A percentile compares a stretch with the other conserved stretches of the same genome.
These are phyloP conservation scores for Colletotrichum abscissum DNA, from an alignment of 2,329 filamentous ascomycete genomes.

Conservation along the genomic window DNA sequence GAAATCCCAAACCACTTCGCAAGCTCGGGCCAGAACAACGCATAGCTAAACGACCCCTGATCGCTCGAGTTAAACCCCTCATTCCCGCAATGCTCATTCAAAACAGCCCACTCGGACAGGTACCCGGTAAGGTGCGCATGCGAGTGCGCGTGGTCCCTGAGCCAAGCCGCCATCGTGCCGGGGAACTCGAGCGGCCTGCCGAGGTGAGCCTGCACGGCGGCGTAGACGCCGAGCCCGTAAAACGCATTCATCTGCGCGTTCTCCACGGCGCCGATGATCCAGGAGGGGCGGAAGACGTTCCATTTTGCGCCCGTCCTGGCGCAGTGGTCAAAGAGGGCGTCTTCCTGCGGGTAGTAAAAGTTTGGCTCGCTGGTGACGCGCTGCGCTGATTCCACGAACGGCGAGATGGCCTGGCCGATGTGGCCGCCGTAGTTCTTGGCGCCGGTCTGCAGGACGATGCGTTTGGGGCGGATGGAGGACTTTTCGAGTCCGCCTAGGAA, in stretches of 20 bases:
- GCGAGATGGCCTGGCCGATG: not conserved
- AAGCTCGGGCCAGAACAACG: not conserved
- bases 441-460: not conserved
- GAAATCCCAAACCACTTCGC: not conserved
- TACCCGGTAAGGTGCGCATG: not conserved
- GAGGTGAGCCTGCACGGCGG: not conserved
- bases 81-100: not conserved
- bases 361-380: no score
- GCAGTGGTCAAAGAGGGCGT: no score
- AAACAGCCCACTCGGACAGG: not conserved
- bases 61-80: not conserved
- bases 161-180: not conserved
- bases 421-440: not conserved
- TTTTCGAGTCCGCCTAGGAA: not conserved
- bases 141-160: not conserved
- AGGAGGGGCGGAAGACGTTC: no score
- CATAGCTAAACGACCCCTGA: not conserved
- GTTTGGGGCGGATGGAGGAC: not conserved
- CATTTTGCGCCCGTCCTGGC: no score
- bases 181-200: not conserved
- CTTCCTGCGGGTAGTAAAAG: no score
- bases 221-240: not conserved
- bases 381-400: no score
- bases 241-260: no score
- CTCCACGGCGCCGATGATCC: no score